phyloP scores from a whole-genome alignment of 2,329 filamentous ascomycete species.

The Fusarium hainanense region DNA sequence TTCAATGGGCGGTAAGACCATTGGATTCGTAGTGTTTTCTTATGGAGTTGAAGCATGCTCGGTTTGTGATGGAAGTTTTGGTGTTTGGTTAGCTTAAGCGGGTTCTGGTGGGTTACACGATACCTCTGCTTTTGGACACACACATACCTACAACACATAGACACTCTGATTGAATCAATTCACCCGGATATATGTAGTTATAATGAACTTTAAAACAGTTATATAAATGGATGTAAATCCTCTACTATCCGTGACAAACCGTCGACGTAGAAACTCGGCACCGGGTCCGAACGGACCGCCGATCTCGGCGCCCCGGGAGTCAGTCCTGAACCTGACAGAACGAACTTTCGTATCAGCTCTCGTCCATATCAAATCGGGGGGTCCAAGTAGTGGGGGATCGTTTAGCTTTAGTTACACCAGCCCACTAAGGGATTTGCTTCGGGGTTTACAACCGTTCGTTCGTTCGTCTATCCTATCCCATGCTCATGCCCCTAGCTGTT shows the following conservation, averaged over 20 bases:
- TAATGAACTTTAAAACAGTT: background rate
- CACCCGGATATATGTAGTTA: background rate
- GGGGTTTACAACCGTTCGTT: slow-evolving; percentile 5
- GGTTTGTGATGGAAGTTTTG: background rate
- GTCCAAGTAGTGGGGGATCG: slow-evolving; percentile 25
- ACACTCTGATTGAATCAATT: background rate
- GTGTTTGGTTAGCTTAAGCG: background rate
- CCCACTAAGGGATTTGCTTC: slow-evolving; percentile 23
- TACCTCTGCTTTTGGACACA: background rate
- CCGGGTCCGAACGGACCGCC: slow-evolving; percentile 24
- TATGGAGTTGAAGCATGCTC: background rate
- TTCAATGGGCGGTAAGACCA: background rate
- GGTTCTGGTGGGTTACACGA: slow-evolving; percentile 2
- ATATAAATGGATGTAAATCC: background rate
- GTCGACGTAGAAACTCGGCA: slow-evolving; percentile 19
- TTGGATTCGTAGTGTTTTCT: background rate
- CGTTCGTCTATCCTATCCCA: background rate
- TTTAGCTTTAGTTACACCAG: background rate
- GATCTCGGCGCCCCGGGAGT: slow-evolving; percentile 27
- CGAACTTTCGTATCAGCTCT: background rate
- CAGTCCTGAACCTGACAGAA: background rate
- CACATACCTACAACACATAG: background rate
- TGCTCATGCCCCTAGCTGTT: background rate
- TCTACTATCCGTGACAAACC: slow-evolving; percentile 27
- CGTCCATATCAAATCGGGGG: background rate